A percentile compares a stretch with the other conserved stretches of the same genome.
Conservation (phyloP, 108 stramenopile genomes). For the Skeletonema marinoi region DNA sequence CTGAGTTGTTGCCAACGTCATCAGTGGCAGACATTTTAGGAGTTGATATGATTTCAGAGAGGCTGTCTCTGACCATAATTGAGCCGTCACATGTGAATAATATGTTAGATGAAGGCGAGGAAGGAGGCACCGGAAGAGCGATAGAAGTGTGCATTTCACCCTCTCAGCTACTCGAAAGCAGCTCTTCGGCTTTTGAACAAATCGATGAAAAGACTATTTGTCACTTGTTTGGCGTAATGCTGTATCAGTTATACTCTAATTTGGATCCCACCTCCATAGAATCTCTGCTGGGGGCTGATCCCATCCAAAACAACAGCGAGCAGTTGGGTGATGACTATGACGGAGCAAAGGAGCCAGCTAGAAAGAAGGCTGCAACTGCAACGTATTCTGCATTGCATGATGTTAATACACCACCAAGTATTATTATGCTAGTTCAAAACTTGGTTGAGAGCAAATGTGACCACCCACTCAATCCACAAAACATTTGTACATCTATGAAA, state of each 20-base stretch:
- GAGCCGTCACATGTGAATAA: slow-evolving; percentile 10
- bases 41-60: slow-evolving; percentile 37
- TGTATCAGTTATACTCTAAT: slow-evolving; percentile 29
- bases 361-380: background rate
- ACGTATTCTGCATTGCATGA: slow-evolving; percentile 1
- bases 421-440: slow-evolving; percentile 24
- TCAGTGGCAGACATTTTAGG: slow-evolving; percentile 16
- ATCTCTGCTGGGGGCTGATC: background rate
- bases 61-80: slow-evolving; percentile 11
- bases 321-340: background rate
- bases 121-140: slow-evolving; percentile 2
- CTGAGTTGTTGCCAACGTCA: background rate
- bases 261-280: background rate
- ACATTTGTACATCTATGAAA: slow-evolving; percentile 25
- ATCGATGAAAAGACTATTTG: slow-evolving; percentile 8
- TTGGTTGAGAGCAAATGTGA: slow-evolving; percentile 25
- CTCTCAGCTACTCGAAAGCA: background rate
- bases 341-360: background rate
- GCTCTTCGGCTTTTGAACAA: background rate
- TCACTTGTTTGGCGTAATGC: slow-evolving; percentile 18
- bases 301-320: background rate
- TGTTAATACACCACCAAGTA: background rate
- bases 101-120: slow-evolving; percentile 1
- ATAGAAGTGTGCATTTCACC: slow-evolving; percentile 16
- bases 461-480: slow-evolving; percentile 2